Base-by-base conservation (phyloP, 352 stramenopile genomes). In the Globisporangium lucens region DNA sequence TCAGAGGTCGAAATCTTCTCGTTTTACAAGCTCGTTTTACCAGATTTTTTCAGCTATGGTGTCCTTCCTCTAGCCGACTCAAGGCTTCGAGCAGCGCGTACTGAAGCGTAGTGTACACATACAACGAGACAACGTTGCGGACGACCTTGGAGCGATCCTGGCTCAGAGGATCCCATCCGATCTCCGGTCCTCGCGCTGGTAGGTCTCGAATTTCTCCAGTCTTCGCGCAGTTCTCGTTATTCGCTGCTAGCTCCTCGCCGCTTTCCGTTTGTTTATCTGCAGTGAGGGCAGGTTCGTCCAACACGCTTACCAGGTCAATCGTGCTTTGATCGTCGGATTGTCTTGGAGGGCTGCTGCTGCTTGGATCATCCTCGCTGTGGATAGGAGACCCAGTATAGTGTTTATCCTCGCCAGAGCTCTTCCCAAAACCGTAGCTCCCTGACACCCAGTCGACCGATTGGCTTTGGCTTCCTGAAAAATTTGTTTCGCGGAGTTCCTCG, bases 81-180 rank as follows among this genome's bases (percentile, higher is more conserved):
- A 27, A 43, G 15, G 47, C 57, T 53, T 71, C 67, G 3, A 74
- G 57, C 9, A 75, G 35, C 8, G 61, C 66, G 49, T 72, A 75
- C 49, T 75, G 66, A 13, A 75, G 46, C 9, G 62, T 67, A 20
- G 46, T 60, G 56, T 65, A 70, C 24, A 72, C 70, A 38, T 73
- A 73, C 2, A 75, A 56, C 6, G 70, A 73, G 8, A 56, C 62
- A 4, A 73, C 70, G 46, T 72, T 75, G 38, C 47, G 66, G 3
- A 75, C 62, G 33, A 73, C 46, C 55, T 66, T 61, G n/a, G 36
- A 29, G 58, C 56, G 66, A 30, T 75, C 66, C 22, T 70, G 62
- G 7, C 33, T 52, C 1, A 75, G 65, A 6, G 69, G 69, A 51
- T 73, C 47, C 68, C 63, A 73, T 10, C 68, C 57, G 36, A 73